Evolutionary conservation across 352 stramenopile genomes (phyloP).

Genomic region (Phytophthora idaei): DNA sequence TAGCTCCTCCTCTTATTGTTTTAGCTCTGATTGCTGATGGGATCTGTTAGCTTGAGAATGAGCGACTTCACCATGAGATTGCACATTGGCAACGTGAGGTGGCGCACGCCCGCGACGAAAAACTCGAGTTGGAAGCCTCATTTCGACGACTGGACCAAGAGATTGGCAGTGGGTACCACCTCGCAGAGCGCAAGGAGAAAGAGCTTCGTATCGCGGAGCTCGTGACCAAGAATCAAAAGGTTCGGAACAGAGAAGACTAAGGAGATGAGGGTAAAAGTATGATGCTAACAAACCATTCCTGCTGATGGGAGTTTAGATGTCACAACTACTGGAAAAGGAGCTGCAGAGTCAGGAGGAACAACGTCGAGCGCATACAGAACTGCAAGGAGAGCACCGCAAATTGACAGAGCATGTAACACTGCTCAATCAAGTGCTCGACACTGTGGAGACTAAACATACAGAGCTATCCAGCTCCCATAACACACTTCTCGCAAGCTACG

Average conservation of each 20-base stretch:
- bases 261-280: too few relatives aligned
- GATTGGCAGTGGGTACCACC: constrained; percentile 57
- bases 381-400: constrained; percentile 32
- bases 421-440: constrained; percentile 44
- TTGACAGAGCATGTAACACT: constrained; percentile 43
- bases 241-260: constrained; percentile 1
- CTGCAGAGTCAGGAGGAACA: constrained; percentile 44
- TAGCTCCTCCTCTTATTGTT: not conserved
- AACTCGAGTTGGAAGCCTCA: constrained; percentile 45
- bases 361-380: constrained; percentile 35
- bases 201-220: constrained; percentile 66
- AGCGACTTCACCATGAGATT: constrained; percentile 33
- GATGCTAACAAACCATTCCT: not conserved
- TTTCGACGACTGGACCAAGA: constrained; percentile 64
- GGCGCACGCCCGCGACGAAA: constrained; percentile 46
- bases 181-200: constrained; percentile 66
- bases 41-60: constrained; percentile 25
- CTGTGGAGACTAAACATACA: constrained; percentile 45
- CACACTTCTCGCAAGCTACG: constrained; percentile 37
- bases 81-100: constrained; percentile 44
- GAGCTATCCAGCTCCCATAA: constrained; percentile 37
- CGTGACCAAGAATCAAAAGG: constrained; percentile 65
- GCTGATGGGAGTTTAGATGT: constrained; percentile 37
- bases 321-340: constrained; percentile 59
- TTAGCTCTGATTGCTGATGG: not conserved